Evolutionary conservation across 306 rosid species (phyloP), one percentile per base, ranked within the genome.

Genomic region (Rosa lucieae): DNA sequence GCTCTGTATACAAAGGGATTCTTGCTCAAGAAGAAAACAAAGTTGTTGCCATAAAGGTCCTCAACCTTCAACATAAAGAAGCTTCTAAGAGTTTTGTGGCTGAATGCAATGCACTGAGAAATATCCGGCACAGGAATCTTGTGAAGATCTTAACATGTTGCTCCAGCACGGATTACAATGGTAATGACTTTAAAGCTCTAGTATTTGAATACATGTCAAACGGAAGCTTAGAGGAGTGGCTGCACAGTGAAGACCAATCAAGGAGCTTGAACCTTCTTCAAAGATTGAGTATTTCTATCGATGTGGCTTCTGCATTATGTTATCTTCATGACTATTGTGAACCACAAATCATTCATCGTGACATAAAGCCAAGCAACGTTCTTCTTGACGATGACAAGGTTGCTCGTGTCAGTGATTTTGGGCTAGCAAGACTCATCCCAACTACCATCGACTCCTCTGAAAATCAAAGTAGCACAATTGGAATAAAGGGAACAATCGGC

Each of bases 341-440:
- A 62, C 80, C 73, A 5, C 74, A 83, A 9, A 59, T 82, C 15
- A 85, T 87, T 42, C 90, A 87, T 40, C 61, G 90, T 14, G 86
- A 84, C 74, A 15, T 84, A 55, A 87, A 84, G 77, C 88, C 90
- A n/a, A 69, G 86, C 81, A 82, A 84, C 10, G 78, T 82, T 29
- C 82, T 84, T 12, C 84, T 87, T 43, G 81, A 87, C 37, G 13
- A 77, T 17, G 84, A 87, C 42, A 79, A 84, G 83, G 75, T 77
- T 39, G 88, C 84, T 2, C 80, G 55, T 65, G 83, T 87, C 0
- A 59, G 85, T 11, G 90, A 87, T 17, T 87, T 87, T 1, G 90
- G 88, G 21, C 52, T 87, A 20, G 86, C 83, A 63, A 87, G 52
- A 39, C 78, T 87, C 65, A 29, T 78, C 10, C 10, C 78, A 17